Conservation (phyloP, 805 yeast genomes). For the Grigorovia humatica region DNA sequence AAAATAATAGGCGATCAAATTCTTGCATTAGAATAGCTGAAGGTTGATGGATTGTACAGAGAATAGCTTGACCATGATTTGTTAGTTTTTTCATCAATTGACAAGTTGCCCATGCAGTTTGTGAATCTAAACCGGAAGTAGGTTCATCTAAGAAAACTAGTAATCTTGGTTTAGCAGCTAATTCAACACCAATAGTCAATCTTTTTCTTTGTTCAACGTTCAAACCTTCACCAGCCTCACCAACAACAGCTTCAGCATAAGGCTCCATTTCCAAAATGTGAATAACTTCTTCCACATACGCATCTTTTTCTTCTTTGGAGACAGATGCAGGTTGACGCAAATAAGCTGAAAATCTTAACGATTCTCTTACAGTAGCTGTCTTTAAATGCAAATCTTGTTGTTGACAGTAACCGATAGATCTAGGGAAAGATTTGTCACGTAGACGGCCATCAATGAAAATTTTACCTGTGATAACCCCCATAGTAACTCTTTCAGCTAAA, state of each 20-base stretch:
- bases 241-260: conserved; percentile 65
- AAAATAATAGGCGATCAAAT: conserved; percentile 64
- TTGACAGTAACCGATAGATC: conserved; percentile 64
- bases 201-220: conserved; percentile 55
- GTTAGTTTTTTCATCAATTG: conserved; percentile 51
- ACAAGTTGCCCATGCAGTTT: conserved; percentile 58
- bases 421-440: conserved; percentile 48
- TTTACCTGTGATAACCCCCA: conserved; percentile 62
- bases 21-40: conserved; percentile 69
- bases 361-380: conserved; percentile 63
- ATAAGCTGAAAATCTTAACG: conserved; percentile 54
- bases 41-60: conserved; percentile 79
- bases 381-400: conserved; percentile 65
- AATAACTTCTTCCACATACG: conserved; percentile 56
- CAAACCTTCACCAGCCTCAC: conserved; percentile 62
- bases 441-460: conserved; percentile 54
- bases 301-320: conserved; percentile 46
- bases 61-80: conserved; percentile 50
- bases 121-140: conserved; percentile 60
- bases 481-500: conserved; percentile 56
- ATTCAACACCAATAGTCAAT: conserved; percentile 55
- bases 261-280: conserved; percentile 51
- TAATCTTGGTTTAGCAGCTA: conserved; percentile 54
- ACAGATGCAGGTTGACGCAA: conserved; percentile 52
- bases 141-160: conserved; percentile 57